A percentile compares a stretch with the other conserved stretches of the same genome.
These are phyloP conservation scores for Vitis rotundifolia DNA, from an alignment of 164 flowering plant genomes.

Conservation along the genomic window DNA sequence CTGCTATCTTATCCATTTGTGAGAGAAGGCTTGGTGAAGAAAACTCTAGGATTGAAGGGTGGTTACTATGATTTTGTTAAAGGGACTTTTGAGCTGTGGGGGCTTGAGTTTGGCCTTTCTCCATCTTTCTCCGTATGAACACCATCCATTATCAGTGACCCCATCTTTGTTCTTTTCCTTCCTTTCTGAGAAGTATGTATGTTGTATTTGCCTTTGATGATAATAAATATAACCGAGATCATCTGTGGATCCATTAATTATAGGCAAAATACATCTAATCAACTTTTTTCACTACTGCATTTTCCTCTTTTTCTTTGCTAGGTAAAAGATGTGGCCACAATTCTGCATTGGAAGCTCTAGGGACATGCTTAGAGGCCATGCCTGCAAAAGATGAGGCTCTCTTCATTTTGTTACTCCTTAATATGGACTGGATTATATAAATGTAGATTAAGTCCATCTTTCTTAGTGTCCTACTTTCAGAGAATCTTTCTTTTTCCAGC, in stretches of 20 bases:
- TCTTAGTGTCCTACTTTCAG: not conserved
- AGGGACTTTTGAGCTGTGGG: conserved; percentile 83
- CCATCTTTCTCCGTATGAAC: conserved; percentile 59
- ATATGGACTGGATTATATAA: conserved; percentile 5
- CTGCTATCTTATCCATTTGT: conserved; percentile 88
- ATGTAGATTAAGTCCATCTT: not conserved
- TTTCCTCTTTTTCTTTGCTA: conserved; percentile 34
- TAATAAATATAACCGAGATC: not conserved
- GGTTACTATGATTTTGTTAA: conserved; percentile 85
- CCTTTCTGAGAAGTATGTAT: conserved; percentile 1
- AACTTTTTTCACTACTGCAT: conserved; percentile 25
- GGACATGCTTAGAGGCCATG: conserved; percentile 21
- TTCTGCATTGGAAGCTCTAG: conserved; percentile 72
- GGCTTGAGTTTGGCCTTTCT: conserved; percentile 57
- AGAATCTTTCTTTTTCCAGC: not conserved
- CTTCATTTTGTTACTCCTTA: not conserved
- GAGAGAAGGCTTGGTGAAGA: conserved; percentile 75
- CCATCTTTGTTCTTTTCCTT: not conserved
- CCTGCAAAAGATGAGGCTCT: conserved; percentile 27
- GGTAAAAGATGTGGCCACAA: conserved; percentile 70
- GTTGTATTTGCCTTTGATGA: not conserved
- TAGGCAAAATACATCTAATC: not conserved
- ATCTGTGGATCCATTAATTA: not conserved
- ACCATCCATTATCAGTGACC: conserved; percentile 11
- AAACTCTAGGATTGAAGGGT: conserved; percentile 79